These are phyloP conservation scores for Aspergillus fructus DNA, from an alignment of 2,329 filamentous ascomycete species.

Conservation along the genomic window DNA sequence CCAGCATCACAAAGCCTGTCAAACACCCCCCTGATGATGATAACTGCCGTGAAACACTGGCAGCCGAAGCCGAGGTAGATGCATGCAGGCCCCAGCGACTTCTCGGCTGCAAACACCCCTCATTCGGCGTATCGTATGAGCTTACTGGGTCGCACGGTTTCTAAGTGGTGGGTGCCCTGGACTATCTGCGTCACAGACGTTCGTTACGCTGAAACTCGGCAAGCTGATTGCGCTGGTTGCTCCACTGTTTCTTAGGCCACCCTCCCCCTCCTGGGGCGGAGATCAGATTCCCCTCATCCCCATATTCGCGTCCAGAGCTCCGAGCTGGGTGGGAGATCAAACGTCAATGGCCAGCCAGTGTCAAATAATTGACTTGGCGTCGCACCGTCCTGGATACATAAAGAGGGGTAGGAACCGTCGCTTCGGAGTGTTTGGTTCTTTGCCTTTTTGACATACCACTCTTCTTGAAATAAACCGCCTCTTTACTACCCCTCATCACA, in stretches of 20 bases:
- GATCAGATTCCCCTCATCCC: background rate
- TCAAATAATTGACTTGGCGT: conserved; percentile 1
- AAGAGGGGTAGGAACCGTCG: background rate
- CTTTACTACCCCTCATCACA: background rate
- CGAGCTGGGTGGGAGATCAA: background rate
- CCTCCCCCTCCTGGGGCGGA: background rate
- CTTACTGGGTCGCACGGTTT: background rate
- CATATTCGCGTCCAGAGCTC: background rate
- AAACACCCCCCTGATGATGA: background rate
- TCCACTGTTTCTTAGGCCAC: background rate
- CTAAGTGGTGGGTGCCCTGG: background rate
- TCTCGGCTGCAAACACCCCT: conserved; percentile 3
- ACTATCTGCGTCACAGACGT: background rate
- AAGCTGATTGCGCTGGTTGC: background rate
- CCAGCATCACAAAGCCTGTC: background rate
- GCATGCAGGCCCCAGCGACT: background rate
- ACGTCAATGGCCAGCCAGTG: background rate
- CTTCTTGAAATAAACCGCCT: background rate
- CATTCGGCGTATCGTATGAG: background rate
- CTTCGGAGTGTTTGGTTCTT: background rate
- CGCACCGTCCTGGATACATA: background rate
- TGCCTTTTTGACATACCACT: background rate
- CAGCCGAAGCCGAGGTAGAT: too few relatives aligned
- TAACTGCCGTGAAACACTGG: background rate
- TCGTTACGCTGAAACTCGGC: background rate